Evolutionary conservation across 495 filamentous ascomycete species (phyloP).

Genomic region (Bacidia gigantensis): DNA sequence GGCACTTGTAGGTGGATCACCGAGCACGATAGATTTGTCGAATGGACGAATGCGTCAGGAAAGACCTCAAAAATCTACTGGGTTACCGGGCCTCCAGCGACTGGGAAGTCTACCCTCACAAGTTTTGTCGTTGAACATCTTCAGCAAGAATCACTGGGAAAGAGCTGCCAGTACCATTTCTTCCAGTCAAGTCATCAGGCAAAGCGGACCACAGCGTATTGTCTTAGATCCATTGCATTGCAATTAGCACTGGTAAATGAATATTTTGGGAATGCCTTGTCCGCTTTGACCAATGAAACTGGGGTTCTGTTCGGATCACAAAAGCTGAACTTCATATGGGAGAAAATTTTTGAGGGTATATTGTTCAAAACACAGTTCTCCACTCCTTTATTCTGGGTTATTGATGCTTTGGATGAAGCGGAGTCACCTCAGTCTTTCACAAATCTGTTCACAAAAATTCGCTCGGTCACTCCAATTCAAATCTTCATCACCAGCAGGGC

Average conservation of each 20-base stretch:
- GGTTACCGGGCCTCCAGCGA: constrained; percentile 20
- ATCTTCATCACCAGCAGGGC: constrained; percentile 24
- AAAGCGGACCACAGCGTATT: constrained; percentile 16
- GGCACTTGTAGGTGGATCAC: constrained; percentile 6
- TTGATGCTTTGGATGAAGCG: constrained; percentile 19
- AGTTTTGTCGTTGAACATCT: constrained; percentile 17
- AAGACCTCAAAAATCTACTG: constrained; percentile 21
- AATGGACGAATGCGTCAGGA: constrained; percentile 16
- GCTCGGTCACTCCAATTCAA: constrained; percentile 13
- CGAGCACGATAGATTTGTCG: constrained; percentile 17
- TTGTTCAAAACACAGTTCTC: constrained; percentile 3
- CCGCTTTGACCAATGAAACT: constrained; percentile 1
- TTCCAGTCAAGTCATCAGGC: constrained; percentile 22
- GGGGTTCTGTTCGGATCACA: constrained; percentile 12
- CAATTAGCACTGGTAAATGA: constrained; percentile 15
- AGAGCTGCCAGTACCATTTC: constrained; percentile 20
- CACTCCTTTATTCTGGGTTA: constrained; percentile 12
- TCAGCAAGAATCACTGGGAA: background rate
- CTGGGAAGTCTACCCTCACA: constrained; percentile 25
- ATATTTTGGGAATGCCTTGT: constrained; percentile 1
- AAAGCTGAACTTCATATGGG: background rate
- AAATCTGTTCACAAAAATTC: constrained; percentile 2
- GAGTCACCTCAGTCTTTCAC: constrained; percentile 8
- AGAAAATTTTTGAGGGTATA: background rate
- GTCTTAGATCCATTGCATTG: constrained; percentile 25